Evolutionary conservation across 176 grass and related monocot genomes (phyloP).

Genomic region (Puya raimondii): DNA sequence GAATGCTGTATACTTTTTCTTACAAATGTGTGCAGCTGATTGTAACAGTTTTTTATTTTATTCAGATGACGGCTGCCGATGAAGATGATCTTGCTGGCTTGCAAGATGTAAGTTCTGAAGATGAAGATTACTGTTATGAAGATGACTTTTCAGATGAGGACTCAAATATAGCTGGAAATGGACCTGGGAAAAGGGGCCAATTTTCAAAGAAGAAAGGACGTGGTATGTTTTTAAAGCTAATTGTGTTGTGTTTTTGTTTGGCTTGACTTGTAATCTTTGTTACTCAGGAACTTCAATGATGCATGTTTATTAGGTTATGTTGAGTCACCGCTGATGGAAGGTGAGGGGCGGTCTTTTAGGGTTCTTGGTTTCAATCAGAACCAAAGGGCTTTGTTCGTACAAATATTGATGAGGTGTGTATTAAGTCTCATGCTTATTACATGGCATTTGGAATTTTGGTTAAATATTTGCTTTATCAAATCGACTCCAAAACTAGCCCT

Average conservation of each 20-base stretch:
- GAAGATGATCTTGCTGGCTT: slow-evolving; percentile 66
- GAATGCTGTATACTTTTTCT: not conserved
- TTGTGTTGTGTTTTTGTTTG: slow-evolving; percentile 10
- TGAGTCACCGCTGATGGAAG: slow-evolving; percentile 87
- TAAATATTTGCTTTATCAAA: not conserved
- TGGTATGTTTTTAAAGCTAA: slow-evolving; percentile 30
- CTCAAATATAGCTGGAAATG: slow-evolving; percentile 39
- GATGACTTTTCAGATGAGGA: slow-evolving; percentile 84
- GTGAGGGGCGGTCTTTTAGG: slow-evolving; percentile 66
- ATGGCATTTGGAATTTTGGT: not conserved
- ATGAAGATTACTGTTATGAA: slow-evolving; percentile 85
- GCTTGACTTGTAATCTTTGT: slow-evolving; percentile 11
- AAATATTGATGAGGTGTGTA: slow-evolving; percentile 80
- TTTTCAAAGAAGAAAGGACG: slow-evolving; percentile 84
- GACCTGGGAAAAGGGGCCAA: slow-evolving; percentile 44
- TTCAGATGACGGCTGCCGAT: slow-evolving; percentile 78
- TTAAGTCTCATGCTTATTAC: not conserved
- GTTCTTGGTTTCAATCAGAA: slow-evolving; percentile 88
- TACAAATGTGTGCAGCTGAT: not conserved
- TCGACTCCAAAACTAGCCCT: not conserved
- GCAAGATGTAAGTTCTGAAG: slow-evolving; percentile 80
- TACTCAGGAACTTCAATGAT: slow-evolving; percentile 19
- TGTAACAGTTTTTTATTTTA: slow-evolving; percentile 16
- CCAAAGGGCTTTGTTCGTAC: slow-evolving; percentile 64
- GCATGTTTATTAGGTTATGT: slow-evolving; percentile 37